Evolutionary conservation across 2,329 filamentous ascomycete species (phyloP), one percentile per base, ranked within the genome.

Genomic region (Chaetomiaceae sp.): DNA sequence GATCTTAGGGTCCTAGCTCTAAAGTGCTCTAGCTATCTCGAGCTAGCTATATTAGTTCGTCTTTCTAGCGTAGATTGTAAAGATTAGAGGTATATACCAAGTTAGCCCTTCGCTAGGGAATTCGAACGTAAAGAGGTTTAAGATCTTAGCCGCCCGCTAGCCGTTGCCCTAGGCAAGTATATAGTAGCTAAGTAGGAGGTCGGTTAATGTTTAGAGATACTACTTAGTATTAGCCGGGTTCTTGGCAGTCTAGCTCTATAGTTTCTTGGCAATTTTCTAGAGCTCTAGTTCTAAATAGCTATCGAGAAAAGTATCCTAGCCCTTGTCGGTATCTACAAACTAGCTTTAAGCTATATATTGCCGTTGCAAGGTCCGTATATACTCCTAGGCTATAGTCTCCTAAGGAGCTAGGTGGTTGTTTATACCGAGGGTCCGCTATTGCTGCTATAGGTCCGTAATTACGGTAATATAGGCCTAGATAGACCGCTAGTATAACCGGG

Each of bases 171-270:
- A 17, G 42, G 42, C 27, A 3, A 44, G 42, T 9, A 44, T 44
- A 22, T 44, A 44, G 42, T 44, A 7, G 42, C 42, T 44, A 15
- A 44, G 42, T 12, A 44, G 42, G 42, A 44, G 42, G 42, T 44
- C 42, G n/a, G 42, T 44, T n/a, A 44, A 44, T 44, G 27, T 44
- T 19, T 17, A 12, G 42, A 44, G 42, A n/a, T n/a, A 44, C 25
- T 33, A 27, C 42, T 44, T 17, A 17, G 42, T 34, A n/a, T n/a
- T n/a, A n/a, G n/a, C n/a, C n/a, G n/a, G n/a, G n/a, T n/a, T n/a
- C n/a, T n/a, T 12, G 14, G 4, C 33, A 4, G 25, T 17, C 12
- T n/a, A n/a, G n/a, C n/a, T n/a, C n/a, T n/a, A n/a, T n/a, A n/a
- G n/a, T n/a, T 25, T 44, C 22, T 20, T 33, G 19, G 42, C 11